Base-by-base conservation (phyloP, 2,329 filamentous ascomycete genomes). In the Chaetomiaceae sp. region DNA sequence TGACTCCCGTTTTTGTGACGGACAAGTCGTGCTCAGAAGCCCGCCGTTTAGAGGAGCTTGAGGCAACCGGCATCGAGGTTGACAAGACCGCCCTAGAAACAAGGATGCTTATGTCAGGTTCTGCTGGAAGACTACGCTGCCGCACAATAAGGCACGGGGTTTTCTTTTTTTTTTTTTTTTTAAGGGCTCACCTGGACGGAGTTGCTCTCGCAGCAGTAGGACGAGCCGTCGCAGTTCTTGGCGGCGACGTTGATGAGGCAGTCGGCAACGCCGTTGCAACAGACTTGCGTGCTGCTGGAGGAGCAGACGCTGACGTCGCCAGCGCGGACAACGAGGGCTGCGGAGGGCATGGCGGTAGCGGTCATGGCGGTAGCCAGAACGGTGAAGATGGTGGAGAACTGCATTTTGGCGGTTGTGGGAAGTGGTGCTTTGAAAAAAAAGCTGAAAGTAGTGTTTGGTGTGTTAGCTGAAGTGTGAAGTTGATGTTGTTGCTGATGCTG, bases 301-400 rank as follows among this genome's bases (percentile, higher is more conserved):
- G 11, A 10, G 13, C 14, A 14, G 29, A n/a, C 14, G 32, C 5
- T 30, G 46, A 23, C 16, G 47, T 14, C 38, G n/a, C n/a, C 27
- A 49, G 45, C 37, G 29, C 32, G 11, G 9, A 9, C 38, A n/a
- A 16, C 40, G 25, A 38, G 9, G 6, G 34, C 29, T 16, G 21
- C 43, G 14, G 44, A 23, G 30, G 58, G 55, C 20, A 49, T 27
- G 21, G 55, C 55, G 10, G 48, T 27, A 36, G 48, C 55, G 51
- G 55, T 48, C 55, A 56, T 58, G 54, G 56, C 58, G 29, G 49
- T 37, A 30, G 51, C 47, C 38, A 60, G 51, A 23, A 55, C 2
- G 40, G 56, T 53, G 58, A 53, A 46, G 51, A 60, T 40, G 53
- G 14, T 57, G 54, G 56, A 49, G 51, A 55, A 45, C 49, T 60